Conservation (phyloP, 2,329 filamentous ascomycete genomes). For the Colletotrichum sp. region DNA sequence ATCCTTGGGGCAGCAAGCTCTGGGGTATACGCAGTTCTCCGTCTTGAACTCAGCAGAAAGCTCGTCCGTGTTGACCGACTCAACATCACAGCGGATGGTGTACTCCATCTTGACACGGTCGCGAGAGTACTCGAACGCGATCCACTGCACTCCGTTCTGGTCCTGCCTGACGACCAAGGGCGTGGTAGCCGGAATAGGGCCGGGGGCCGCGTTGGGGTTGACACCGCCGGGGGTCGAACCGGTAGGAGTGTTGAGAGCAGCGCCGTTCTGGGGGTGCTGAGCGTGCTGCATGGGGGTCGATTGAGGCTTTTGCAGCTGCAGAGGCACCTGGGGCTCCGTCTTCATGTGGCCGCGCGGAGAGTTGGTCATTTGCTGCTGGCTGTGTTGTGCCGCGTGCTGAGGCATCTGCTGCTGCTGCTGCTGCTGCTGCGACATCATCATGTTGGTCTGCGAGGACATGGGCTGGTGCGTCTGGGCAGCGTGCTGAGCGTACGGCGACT, state of each 20-base stretch:
- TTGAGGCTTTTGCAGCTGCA: constrained; percentile 65
- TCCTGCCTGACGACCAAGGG: constrained; percentile 94
- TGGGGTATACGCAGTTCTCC: constrained; percentile 97
- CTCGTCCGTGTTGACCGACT: constrained; percentile 91
- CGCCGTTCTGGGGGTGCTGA: constrained; percentile 45
- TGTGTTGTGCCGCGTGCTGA: constrained; percentile 58
- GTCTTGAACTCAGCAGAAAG: constrained; percentile 91
- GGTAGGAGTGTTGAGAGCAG: constrained; percentile 49
- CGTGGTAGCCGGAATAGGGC: constrained; percentile 95
- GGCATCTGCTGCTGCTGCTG: constrained; percentile 26
- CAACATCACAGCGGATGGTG: constrained; percentile 96
- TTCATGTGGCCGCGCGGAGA: constrained; percentile 64
- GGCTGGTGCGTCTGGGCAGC: constrained; percentile 58
- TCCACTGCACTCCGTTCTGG: constrained; percentile 97
- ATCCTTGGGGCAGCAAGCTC: constrained; percentile 93
- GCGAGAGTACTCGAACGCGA: constrained; percentile 96
- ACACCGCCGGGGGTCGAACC: constrained; percentile 57
- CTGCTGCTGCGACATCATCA: constrained; percentile 67
- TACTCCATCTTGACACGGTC: constrained; percentile 99
- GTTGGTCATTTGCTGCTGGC: constrained; percentile 61
- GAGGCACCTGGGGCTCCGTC: constrained; percentile 66
- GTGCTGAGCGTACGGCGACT: constrained; percentile 67
- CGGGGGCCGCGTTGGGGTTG: constrained; percentile 90
- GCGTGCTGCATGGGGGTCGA: constrained; percentile 45
- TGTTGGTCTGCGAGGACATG: constrained; percentile 67